Base-by-base conservation (phyloP, 805 yeast genomes). In the Yarrowia deformans region DNA sequence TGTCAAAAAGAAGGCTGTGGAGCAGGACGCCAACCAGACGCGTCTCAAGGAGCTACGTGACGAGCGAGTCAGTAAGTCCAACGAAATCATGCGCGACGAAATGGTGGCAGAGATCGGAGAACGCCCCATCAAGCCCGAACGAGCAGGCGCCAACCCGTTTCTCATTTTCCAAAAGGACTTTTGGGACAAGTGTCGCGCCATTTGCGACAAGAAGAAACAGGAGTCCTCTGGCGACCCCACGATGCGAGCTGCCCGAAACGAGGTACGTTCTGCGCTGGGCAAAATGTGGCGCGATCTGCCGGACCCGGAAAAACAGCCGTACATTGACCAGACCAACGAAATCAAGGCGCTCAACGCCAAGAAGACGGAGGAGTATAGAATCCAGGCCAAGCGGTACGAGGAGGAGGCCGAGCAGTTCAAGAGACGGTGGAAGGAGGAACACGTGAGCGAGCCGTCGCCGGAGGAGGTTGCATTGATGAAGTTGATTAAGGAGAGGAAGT, bases 251-350 rank as follows among this genome's bases (percentile, higher is more conserved):
- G 72, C 80, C 7, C 76, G 81, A 18, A 77, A 80, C 58, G 83
- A 80, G 70, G 80, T 81, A 19, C 75, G 82, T 1, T 78, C 81
- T 0, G 74, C 79, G 0, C 74, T 80, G 34, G 82, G 82, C 34
- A 76, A 77, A 63, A 78, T 78, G 73, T 80, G 83, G 83, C 74
- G 81, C 42, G 79, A 77, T 29, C 71, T 80, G 23, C 78, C 81
- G 1, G 81, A 77, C 12, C 76, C 71, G 3, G 77, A 78, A 50
- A 77, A 79, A 67, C 72, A 72, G 48, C 82, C 82, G 0, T 79
- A 79, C 69, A 70, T 79, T n/a, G 78, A 76, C 56, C 72, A 72
- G 42, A 77, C 81, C 19, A 75, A 74, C 60, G 73, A 71, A 39
- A 77, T 77, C 63, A 78, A 78, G 68, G 79, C 76, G 16, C 74